A percentile compares a stretch with the other conserved stretches of the same genome.
Conservation (phyloP, 768 basidiomycete genomes). For the Rhizopogon salebrosus region DNA sequence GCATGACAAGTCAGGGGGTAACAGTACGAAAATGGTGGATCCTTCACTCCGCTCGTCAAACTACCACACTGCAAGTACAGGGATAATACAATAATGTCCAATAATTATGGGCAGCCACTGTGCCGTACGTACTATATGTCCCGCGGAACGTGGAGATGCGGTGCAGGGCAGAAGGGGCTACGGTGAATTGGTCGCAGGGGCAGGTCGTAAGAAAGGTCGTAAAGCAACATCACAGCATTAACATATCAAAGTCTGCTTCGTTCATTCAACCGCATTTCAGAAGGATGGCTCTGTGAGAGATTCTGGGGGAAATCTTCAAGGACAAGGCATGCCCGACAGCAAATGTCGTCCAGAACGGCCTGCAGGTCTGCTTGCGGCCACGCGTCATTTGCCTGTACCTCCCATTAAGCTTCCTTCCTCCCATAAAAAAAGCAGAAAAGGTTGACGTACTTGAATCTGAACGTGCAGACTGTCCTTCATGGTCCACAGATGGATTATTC, state of each 20-base stretch:
- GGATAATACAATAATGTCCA: too few relatives aligned
- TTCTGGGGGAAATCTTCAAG: not conserved
- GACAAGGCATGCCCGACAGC: not conserved
- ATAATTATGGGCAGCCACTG: too few relatives aligned
- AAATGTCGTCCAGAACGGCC: not conserved
- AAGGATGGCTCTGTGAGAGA: not conserved
- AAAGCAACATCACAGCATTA: too few relatives aligned
- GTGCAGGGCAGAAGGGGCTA: too few relatives aligned
- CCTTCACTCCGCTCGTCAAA: too few relatives aligned
- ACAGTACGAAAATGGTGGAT: too few relatives aligned
- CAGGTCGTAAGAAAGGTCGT: not conserved
- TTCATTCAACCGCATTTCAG: not conserved
- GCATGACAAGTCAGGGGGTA: too few relatives aligned
- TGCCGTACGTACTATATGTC: too few relatives aligned
- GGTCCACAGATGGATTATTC: not conserved
- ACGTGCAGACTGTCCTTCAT: not conserved
- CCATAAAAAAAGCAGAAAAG: not conserved
- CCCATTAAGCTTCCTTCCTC: not conserved
- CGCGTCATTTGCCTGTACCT: not conserved
- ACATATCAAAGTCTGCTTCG: not conserved
- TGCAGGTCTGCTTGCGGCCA: not conserved
- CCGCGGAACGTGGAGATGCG: too few relatives aligned
- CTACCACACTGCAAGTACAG: too few relatives aligned
- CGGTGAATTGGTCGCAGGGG: not conserved
- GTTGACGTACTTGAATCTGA: not conserved